A percentile compares a stretch with the other conserved stretches of the same genome.
These are phyloP conservation scores for Delitschia confertaspora DNA, from an alignment of 495 filamentous ascomycete species.

Conservation along the genomic window DNA sequence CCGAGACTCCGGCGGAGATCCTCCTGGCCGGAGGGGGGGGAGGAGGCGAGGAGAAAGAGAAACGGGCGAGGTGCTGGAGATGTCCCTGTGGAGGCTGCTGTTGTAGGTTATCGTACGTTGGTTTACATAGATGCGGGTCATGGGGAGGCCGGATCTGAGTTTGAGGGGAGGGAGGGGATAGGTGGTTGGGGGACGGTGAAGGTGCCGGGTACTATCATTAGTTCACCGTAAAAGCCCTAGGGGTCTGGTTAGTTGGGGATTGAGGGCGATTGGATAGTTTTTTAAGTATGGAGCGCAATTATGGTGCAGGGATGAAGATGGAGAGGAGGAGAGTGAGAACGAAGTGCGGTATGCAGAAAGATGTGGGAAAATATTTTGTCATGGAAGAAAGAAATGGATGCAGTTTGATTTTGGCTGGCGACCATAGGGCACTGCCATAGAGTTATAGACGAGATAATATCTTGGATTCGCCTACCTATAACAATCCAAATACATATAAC, in stretches of 20 bases:
- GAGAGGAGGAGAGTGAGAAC: too few species aligned
- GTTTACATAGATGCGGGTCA: slow-evolving; percentile 45
- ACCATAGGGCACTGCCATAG: too few species aligned
- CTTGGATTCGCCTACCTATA: too few species aligned
- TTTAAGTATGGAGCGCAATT: background rate
- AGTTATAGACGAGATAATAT: too few species aligned
- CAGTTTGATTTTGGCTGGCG: too few species aligned
- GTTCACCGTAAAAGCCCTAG: slow-evolving; percentile 43
- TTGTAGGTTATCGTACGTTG: slow-evolving; percentile 42
- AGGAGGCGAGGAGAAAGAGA: slow-evolving; percentile 38
- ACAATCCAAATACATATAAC: background rate
- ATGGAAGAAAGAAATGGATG: too few species aligned
- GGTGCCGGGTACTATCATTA: slow-evolving; percentile 40
- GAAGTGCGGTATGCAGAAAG: too few species aligned
- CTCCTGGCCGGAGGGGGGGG: slow-evolving; percentile 27
- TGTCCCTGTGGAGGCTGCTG: slow-evolving; percentile 44
- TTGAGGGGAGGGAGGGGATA: background rate
- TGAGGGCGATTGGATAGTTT: background rate
- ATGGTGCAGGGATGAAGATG: background rate
- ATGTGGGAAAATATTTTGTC: too few species aligned
- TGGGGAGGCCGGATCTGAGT: slow-evolving; percentile 28
- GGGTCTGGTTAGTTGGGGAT: background rate
- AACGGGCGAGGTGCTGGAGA: slow-evolving; percentile 46
- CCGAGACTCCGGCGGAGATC: slow-evolving; percentile 14
- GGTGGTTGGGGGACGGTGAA: slow-evolving; percentile 33